phyloP scores from a whole-genome alignment of 2,329 filamentous ascomycete species.

The Clonostachys chloroleuca region DNA sequence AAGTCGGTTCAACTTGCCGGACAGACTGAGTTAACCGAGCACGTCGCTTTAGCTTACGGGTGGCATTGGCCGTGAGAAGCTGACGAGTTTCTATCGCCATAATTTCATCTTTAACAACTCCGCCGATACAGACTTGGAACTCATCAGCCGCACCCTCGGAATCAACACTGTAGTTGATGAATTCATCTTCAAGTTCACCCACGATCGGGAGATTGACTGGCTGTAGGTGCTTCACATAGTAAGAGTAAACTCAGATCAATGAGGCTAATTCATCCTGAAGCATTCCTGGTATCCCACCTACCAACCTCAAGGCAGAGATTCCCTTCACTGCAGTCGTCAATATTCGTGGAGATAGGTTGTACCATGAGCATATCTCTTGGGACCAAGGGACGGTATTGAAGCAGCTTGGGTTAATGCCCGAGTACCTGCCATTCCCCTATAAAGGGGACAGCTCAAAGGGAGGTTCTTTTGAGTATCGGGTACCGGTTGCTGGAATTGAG shows the following conservation, averaged over 20 bases:
- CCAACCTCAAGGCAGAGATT: conserved; percentile 46
- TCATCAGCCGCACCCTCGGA: conserved; percentile 68
- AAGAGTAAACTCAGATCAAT: not conserved
- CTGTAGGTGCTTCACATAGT: conserved; percentile 42
- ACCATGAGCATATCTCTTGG: conserved; percentile 66
- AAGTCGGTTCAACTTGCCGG: conserved; percentile 13
- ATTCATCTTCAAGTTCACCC: conserved; percentile 62
- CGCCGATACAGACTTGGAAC: conserved; percentile 59
- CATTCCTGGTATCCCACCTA: conserved; percentile 46
- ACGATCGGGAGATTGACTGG: conserved; percentile 62
- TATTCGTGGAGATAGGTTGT: conserved; percentile 58
- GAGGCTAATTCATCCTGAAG: conserved; percentile 7
- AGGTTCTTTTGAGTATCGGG: conserved; percentile 13
- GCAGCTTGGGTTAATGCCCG: conserved; percentile 48
- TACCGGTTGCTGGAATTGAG: conserved; percentile 23
- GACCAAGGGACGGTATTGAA: conserved; percentile 61
- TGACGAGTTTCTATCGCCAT: conserved; percentile 66
- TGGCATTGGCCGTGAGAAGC: conserved; percentile 58
- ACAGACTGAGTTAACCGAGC: no score
- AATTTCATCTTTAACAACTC: conserved; percentile 76
- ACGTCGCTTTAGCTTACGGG: conserved; percentile 45
- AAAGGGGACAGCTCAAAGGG: not conserved
- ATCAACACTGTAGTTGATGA: conserved; percentile 70
- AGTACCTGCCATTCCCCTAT: conserved; percentile 62
- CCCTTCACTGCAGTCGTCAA: conserved; percentile 60